Conservation (phyloP, 805 yeast genomes). For the Schwanniomyces yamadae region DNA sequence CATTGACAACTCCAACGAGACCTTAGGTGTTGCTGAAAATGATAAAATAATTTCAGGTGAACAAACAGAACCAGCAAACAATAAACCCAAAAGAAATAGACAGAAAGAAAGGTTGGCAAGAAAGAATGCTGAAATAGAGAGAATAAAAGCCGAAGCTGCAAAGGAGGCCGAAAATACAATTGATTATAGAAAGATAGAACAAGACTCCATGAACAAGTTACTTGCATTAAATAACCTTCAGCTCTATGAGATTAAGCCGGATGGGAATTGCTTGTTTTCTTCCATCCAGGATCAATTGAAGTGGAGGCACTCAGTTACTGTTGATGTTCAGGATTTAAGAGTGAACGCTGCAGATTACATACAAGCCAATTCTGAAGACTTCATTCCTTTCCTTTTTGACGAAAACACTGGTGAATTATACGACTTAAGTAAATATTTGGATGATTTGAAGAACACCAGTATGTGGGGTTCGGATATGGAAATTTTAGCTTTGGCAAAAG, state of each 20-base stretch:
- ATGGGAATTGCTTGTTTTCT: slow-evolving; percentile 92
- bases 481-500: slow-evolving; percentile 73
- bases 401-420: slow-evolving; percentile 65
- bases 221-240: slow-evolving; percentile 49
- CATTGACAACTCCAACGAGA: neutral
- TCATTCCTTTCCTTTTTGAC: slow-evolving; percentile 78
- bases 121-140: slow-evolving; percentile 67
- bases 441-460: slow-evolving; percentile 69
- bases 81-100: slow-evolving; percentile 58
- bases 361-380: slow-evolving; percentile 62
- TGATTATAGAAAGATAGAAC: slow-evolving; percentile 70
- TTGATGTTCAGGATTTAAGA: slow-evolving; percentile 56
- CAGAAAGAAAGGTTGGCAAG: slow-evolving; percentile 81
- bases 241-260: slow-evolving; percentile 76
- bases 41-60: neutral
- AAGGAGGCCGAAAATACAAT: slow-evolving; percentile 66
- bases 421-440: slow-evolving; percentile 67
- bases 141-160: slow-evolving; percentile 63
- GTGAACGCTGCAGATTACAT: slow-evolving; percentile 65
- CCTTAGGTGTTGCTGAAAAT: neutral
- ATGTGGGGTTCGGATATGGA: slow-evolving; percentile 98
- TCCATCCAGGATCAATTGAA: slow-evolving; percentile 77
- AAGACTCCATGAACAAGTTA: slow-evolving; percentile 57
- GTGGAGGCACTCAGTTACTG: slow-evolving; percentile 37
- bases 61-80: neutral